Conservation (phyloP, 2,329 filamentous ascomycete species). For the Hyphodiscus sp. region DNA sequence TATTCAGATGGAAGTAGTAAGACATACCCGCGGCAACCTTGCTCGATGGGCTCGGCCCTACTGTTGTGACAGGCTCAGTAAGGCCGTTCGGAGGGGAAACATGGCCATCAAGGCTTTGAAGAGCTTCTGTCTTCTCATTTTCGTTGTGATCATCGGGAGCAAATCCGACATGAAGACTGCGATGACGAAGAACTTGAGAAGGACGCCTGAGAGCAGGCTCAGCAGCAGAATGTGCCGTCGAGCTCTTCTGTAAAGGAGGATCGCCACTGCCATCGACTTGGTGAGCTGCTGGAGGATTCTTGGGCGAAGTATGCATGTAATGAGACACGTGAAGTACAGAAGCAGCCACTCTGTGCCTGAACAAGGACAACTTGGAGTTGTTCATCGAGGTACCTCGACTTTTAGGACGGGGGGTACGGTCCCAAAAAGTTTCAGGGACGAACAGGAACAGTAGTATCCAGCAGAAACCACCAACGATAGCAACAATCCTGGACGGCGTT, state of each 20-base stretch:
- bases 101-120: not conserved
- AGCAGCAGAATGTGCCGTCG: not conserved
- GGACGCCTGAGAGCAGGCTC: conserved; percentile 5
- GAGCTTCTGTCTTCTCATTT: conserved; percentile 1
- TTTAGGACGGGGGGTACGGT: conserved; percentile 58
- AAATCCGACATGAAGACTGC: conserved; percentile 50
- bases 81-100: not conserved
- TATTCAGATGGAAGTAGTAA: too few species aligned
- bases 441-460: conserved; percentile 75
- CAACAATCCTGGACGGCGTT: conserved; percentile 57
- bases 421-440: conserved; percentile 94
- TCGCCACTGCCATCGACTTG: not conserved
- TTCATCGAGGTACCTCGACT: conserved; percentile 13
- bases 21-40: not conserved
- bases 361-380: conserved; percentile 13
- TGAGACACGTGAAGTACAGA: not conserved
- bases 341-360: conserved; percentile 11
- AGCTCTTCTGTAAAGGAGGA: not conserved
- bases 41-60: not conserved
- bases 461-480: conserved; percentile 69
- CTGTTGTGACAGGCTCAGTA: not conserved
- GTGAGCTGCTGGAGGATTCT: not conserved
- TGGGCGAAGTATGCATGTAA: not conserved
- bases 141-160: conserved; percentile 30
- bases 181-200: conserved; percentile 1